Percentiles rank a stretch among this genome's conserved stretches.
phyloP scores from a whole-genome alignment of 2,329 filamentous ascomycete species.

The Orbilia ellipsospora region DNA sequence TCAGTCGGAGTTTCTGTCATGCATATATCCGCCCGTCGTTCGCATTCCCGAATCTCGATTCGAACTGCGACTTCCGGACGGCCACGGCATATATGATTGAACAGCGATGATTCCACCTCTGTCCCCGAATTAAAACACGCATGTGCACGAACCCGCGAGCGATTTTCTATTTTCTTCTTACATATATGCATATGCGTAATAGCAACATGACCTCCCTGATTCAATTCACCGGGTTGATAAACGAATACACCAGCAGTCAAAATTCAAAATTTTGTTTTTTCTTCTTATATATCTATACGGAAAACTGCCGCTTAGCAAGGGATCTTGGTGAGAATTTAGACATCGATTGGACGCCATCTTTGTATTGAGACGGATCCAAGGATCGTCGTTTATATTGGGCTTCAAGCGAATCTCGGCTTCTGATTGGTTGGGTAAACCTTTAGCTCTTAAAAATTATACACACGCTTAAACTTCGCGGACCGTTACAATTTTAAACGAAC shows the following conservation, averaged over 20 bases:
- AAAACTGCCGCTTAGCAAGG: not conserved
- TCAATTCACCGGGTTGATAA: no score
- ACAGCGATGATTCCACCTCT: no score
- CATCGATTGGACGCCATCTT: conserved; percentile 17
- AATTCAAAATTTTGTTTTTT: conserved; percentile 4
- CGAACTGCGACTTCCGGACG: conserved; percentile 1
- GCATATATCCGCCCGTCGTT: not conserved
- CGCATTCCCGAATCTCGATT: conserved; percentile 2
- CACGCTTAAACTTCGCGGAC: conserved; percentile 13
- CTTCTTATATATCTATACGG: no score
- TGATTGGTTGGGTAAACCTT: conserved; percentile 9
- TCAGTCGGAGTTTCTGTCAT: not conserved
- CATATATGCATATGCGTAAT: no score
- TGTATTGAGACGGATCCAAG: conserved; percentile 3
- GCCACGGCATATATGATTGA: not conserved
- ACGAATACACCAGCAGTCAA: conserved; percentile 10
- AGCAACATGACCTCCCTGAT: no score
- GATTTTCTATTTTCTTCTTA: no score
- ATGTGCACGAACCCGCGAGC: no score
- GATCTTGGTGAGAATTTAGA: conserved; percentile 9
- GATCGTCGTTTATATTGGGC: conserved; percentile 20
- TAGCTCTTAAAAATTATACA: conserved; percentile 8
- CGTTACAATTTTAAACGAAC: conserved; percentile 21
- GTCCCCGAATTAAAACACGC: not conserved
- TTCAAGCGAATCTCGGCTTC: not conserved